Conservation (phyloP, 1,139 yeast genomes). For the Yamadazyma sp. region DNA sequence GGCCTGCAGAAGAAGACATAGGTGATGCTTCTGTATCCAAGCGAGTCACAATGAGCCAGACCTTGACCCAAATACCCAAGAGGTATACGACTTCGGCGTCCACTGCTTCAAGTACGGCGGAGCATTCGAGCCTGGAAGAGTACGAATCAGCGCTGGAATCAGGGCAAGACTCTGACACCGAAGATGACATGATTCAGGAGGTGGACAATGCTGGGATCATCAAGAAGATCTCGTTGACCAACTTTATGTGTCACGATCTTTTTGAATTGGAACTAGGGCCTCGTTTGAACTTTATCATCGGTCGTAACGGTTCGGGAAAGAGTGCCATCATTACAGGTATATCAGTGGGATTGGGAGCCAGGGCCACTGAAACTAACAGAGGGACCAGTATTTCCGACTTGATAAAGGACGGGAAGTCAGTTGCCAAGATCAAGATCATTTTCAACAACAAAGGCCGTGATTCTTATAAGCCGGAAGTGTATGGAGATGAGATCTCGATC, state of each 20-base stretch:
- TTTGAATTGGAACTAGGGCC: slow-evolving; percentile 80
- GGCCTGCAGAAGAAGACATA: slow-evolving; percentile 1
- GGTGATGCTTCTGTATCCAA: not conserved
- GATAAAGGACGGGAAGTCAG: slow-evolving; percentile 73
- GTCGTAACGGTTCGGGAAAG: slow-evolving; percentile 95
- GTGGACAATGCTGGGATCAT: slow-evolving; percentile 54
- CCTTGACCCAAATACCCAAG: not conserved
- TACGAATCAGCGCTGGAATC: slow-evolving; percentile 4
- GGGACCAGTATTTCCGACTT: slow-evolving; percentile 70
- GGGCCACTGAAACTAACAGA: slow-evolving; percentile 86
- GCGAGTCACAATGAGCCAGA: not conserved
- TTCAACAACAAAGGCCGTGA: slow-evolving; percentile 64
- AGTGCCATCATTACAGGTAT: slow-evolving; percentile 91
- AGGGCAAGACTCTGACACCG: slow-evolving; percentile 7
- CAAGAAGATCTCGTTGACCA: slow-evolving; percentile 54
- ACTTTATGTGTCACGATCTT: slow-evolving; percentile 84
- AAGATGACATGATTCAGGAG: slow-evolving; percentile 7
- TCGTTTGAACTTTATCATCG: slow-evolving; percentile 84
- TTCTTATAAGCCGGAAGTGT: slow-evolving; percentile 62
- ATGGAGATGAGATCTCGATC: slow-evolving; percentile 67
- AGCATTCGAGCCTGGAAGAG: not conserved
- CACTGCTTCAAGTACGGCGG: not conserved
- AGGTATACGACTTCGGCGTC: not conserved
- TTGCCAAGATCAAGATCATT: slow-evolving; percentile 60
- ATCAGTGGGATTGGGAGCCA: slow-evolving; percentile 90